phyloP scores from a whole-genome alignment of 2,329 filamentous ascomycete species.

The Fusarium staphyleae region DNA sequence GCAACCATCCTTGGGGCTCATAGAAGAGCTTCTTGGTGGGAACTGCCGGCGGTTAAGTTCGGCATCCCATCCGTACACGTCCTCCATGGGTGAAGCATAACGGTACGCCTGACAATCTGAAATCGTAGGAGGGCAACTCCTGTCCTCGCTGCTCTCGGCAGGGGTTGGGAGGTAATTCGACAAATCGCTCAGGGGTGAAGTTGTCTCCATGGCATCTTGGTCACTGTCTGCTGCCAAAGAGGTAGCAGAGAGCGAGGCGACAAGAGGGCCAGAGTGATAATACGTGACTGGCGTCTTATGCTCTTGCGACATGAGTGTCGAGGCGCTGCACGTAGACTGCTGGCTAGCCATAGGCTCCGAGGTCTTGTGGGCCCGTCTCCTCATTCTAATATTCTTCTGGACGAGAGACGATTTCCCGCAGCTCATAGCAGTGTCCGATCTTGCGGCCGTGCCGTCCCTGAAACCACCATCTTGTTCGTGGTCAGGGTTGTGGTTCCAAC shows the following conservation, averaged over 20 bases:
- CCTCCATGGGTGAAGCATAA: slow-evolving; percentile 36
- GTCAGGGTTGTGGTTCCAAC: slow-evolving; percentile 30
- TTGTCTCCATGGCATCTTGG: not conserved
- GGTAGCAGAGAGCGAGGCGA: slow-evolving; percentile 12
- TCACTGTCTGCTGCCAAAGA: slow-evolving; percentile 8
- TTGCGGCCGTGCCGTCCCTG: slow-evolving; percentile 59
- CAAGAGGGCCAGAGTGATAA: slow-evolving; percentile 4
- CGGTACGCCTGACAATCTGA: slow-evolving; percentile 23
- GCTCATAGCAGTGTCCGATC: slow-evolving; percentile 42
- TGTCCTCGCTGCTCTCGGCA: slow-evolving; percentile 32
- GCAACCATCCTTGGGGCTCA: slow-evolving; percentile 18
- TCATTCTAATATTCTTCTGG: slow-evolving; percentile 37
- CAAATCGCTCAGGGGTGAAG: slow-evolving; percentile 41
- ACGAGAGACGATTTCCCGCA: slow-evolving; percentile 30
- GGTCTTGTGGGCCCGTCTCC: slow-evolving; percentile 31
- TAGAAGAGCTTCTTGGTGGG: slow-evolving; percentile 12
- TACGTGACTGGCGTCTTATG: slow-evolving; percentile 1
- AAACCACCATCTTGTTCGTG: slow-evolving; percentile 41
- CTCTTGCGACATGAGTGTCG: slow-evolving; percentile 7
- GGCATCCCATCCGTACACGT: slow-evolving; percentile 64
- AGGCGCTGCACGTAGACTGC: slow-evolving; percentile 2
- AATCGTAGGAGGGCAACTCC: slow-evolving; percentile 15
- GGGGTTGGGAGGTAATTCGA: slow-evolving; percentile 51
- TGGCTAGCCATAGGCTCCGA: slow-evolving; percentile 4
- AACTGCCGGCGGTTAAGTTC: slow-evolving; percentile 43